Percentiles rank a stretch among this genome's conserved stretches.
phyloP scores from a whole-genome alignment of 805 yeast species.

The Alloascoidea africana region DNA sequence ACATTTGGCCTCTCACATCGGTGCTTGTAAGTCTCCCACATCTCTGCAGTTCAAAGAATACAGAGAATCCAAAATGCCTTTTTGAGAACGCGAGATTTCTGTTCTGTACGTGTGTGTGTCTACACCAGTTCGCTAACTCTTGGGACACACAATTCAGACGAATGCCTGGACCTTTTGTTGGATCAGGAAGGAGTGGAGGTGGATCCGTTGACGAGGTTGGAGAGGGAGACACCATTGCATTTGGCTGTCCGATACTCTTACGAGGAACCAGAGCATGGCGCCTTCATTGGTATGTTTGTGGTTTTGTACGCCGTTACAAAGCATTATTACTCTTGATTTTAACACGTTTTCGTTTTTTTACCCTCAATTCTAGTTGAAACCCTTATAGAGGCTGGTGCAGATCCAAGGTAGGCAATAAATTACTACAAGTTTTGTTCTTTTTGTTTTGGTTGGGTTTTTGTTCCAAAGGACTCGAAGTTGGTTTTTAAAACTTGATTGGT shows the following conservation, averaged over 20 bases:
- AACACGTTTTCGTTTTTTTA: too few species aligned
- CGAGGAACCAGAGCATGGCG: conserved; percentile 77
- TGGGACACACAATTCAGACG: conserved; percentile 29
- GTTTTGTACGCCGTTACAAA: neutral
- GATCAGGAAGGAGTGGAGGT: conserved; percentile 87
- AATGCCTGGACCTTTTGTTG: conserved; percentile 63
- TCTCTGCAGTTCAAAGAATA: neutral
- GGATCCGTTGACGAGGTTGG: conserved; percentile 57
- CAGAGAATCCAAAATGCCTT: too few species aligned
- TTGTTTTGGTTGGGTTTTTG: neutral
- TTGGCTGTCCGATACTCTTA: conserved; percentile 62
- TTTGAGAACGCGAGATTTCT: too few species aligned
- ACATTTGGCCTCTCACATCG: conserved; percentile 70
- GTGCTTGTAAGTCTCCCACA: conserved; percentile 29
- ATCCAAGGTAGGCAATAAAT: conserved; percentile 28
- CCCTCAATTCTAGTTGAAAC: conserved; percentile 39
- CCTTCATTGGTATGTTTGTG: conserved; percentile 29
- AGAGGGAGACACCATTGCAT: conserved; percentile 85
- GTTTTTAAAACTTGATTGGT: too few species aligned
- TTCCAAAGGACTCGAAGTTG: too few species aligned
- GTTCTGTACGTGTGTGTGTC: too few species aligned
- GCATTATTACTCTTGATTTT: neutral
- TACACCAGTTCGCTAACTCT: too few species aligned
- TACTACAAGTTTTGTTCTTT: neutral
- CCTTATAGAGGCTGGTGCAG: conserved; percentile 84